Base-by-base conservation (phyloP, 164 flowering plant genomes). In the Liriodendron chinense region DNA sequence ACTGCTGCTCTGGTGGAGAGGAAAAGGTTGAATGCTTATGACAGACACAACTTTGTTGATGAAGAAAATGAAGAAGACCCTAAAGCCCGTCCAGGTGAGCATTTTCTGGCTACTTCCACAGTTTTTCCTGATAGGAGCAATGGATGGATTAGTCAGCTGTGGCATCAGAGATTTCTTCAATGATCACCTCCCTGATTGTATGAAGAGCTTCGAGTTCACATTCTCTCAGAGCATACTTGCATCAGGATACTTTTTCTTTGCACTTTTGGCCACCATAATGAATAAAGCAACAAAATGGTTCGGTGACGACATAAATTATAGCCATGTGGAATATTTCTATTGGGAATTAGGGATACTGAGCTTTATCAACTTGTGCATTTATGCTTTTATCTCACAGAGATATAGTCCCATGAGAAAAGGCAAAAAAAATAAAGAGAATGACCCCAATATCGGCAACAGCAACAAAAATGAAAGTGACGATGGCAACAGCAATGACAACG, bases 91-190 rank as follows among this genome's bases (percentile, higher is more conserved):
- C 16, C 79, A 73, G 28, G 79, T 77, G 74, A 77, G 68, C 47
- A 28, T 72, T 10, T 74, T 75, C 50, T 79, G 78, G 80, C 61
- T 79, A 49, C 70, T 62, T 59, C 82, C 84, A 3, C 82, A 82
- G 66, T 79, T 75, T 48, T 21, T 77, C 23, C 24, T 79, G 34
- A 22, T 75, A 6, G 82, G 80, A 1, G 77, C 73, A 20, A 77
- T 71, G 75, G 80, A 73, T 23, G 82, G 77, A 26, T 74, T 80
- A 24, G 43, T 72, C 6, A 48, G 61, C 43, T 53, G 64, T 20
- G 82, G 80, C 13, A 56, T 80, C 20, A 70, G 66, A 57, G 77
- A 61, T n/a, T 80, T 77, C 57, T 77, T 70, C 34, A 34, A 71
- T 49, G 57, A 65, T 47, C 77, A 71, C 65, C 75, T 77, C 43